phyloP scores from a whole-genome alignment of 257 asterid species.

The Nicotiana tabacum region DNA sequence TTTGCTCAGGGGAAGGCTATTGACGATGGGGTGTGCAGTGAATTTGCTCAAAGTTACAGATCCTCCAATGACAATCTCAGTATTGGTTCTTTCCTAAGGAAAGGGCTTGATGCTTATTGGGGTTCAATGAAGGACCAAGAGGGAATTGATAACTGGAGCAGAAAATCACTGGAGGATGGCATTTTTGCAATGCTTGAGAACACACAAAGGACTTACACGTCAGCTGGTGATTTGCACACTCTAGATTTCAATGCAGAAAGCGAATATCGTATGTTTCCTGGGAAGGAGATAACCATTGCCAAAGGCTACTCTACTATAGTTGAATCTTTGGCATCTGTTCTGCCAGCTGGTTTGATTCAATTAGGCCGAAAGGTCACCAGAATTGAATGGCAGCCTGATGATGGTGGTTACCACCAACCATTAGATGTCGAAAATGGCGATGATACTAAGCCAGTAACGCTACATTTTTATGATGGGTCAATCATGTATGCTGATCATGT shows the following conservation, averaged over 20 bases:
- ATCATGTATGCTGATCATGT: conserved; percentile 64
- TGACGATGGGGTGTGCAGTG: conserved; percentile 57
- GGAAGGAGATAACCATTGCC: conserved; percentile 76
- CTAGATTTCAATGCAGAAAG: conserved; percentile 76
- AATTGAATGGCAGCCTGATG: conserved; percentile 54
- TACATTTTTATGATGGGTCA: conserved; percentile 69
- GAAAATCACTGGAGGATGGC: conserved; percentile 38
- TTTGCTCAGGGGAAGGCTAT: conserved; percentile 57
- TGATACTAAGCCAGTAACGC: conserved; percentile 45
- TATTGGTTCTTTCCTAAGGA: conserved; percentile 54
- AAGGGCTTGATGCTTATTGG: conserved; percentile 57
- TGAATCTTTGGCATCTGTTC: conserved; percentile 53
- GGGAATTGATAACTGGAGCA: conserved; percentile 42
- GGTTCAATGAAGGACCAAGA: conserved; percentile 14
- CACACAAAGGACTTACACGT: conserved; percentile 70
- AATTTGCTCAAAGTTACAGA: neutral
- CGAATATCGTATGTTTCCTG: conserved; percentile 66
- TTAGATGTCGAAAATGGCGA: conserved; percentile 11
- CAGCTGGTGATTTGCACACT: conserved; percentile 51
- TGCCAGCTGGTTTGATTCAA: conserved; percentile 64
- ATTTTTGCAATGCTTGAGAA: conserved; percentile 76
- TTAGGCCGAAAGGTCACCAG: conserved; percentile 46
- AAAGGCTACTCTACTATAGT: conserved; percentile 62
- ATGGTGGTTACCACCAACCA: neutral
- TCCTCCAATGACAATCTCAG: conserved; percentile 25